Evolutionary conservation across 2,329 filamentous ascomycete genomes (phyloP).

Genomic region (Chrysosporium queenslandicum): DNA sequence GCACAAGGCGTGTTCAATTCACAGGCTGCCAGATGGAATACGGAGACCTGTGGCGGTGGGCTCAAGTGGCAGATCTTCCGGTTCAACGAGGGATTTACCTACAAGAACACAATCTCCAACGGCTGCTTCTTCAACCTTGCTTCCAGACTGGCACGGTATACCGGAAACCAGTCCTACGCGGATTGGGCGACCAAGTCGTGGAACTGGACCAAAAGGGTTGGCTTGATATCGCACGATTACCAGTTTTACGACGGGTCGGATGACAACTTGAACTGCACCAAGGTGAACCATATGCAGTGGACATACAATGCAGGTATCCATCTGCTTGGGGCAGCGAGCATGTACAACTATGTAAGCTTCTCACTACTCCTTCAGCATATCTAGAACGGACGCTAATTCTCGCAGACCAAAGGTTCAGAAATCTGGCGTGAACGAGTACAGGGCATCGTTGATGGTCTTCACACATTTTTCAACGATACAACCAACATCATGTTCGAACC

Average conservation of each 20-base stretch:
- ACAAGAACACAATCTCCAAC: slow-evolving; percentile 46
- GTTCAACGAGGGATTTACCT: slow-evolving; percentile 43
- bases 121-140: slow-evolving; percentile 44
- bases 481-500: slow-evolving; percentile 52
- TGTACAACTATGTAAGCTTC: slow-evolving; percentile 52
- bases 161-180: slow-evolving; percentile 31
- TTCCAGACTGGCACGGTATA: slow-evolving; percentile 33
- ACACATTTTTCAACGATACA: slow-evolving; percentile 44
- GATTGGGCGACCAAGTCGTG: slow-evolving; percentile 30
- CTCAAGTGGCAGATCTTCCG: slow-evolving; percentile 69
- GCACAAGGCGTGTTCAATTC: slow-evolving; percentile 69
- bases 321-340: slow-evolving; percentile 51
- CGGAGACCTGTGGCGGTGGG: slow-evolving; percentile 55
- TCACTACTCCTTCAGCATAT: neutral
- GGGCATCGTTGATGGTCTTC: slow-evolving; percentile 44
- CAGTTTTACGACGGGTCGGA: slow-evolving; percentile 44
- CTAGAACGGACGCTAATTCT: slow-evolving; percentile 17
- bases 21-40: slow-evolving; percentile 60
- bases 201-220: slow-evolving; percentile 32
- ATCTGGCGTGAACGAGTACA: slow-evolving; percentile 50
- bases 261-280: slow-evolving; percentile 48
- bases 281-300: slow-evolving; percentile 53
- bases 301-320: slow-evolving; percentile 56
- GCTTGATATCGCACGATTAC: slow-evolving; percentile 37
- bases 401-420: slow-evolving; percentile 32